Base-by-base conservation (phyloP, 1,284 basidiomycete species). In the Retiboletus flavoniger region DNA sequence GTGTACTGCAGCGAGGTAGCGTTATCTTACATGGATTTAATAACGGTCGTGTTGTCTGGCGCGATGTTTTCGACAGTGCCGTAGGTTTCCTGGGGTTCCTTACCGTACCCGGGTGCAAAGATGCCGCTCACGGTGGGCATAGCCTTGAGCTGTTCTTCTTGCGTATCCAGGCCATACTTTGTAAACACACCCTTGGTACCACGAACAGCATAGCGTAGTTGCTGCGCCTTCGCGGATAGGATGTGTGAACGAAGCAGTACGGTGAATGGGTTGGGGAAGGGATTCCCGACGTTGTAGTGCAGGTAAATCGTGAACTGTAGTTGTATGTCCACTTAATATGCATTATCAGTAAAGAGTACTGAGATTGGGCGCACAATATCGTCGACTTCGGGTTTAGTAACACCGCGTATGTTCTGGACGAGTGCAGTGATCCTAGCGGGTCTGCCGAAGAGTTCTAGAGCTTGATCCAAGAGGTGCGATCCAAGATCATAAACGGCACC, bases 161-260 rank as follows among this genome's bases (percentile, higher is more conserved):
- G 91, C 3, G 83, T 74, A 68, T 94, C 91, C 39, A 92, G 70
- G 2, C 90, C 91, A 63, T 78, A 82, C 71, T 95, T 95, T 57
- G 79, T 74, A 69, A 81, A 94, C 3, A 83, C 81, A 31, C 89
- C 93, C 58, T 79, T 78, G 21, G 82, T 83, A 17, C 91, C 89
- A 42, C 84, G 80, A 51, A 86, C 81, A 47, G 82, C 68, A 70
- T 83, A 95, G 24, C 91, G 83, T 21, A 86, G 70, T 67, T 93
- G 92, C 2, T 74, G 75, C 2, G 78, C 72, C 38, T 82, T 77
- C 13, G 83, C 83, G 9, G 89, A 89, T 31, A 93, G 75, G 53
- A 85, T 83, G 54, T 85, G 81, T 9, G 83, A 85, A 49, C 85
- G 80, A 44, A 91, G 75, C 55, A 87, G 85, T 10, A 81, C 87